phyloP scores from a whole-genome alignment of 2,329 filamentous ascomycete species.

The Penicillium sp. region DNA sequence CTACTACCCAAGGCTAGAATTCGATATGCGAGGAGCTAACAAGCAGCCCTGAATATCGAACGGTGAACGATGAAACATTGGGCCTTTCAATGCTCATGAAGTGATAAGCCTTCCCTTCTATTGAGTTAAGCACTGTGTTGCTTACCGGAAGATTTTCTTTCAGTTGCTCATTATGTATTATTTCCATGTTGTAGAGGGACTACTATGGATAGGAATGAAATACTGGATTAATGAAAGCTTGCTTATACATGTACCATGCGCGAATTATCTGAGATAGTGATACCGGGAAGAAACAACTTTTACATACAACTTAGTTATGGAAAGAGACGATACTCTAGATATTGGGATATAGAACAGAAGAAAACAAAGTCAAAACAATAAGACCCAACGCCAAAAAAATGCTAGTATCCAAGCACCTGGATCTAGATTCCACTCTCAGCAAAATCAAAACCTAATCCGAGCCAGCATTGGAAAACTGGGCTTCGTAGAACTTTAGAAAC shows the following conservation, averaged over 20 bases:
- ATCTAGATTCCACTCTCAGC: not conserved
- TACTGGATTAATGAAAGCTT: not conserved
- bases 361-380: conserved; percentile 5
- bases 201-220: not conserved
- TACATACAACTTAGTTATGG: not conserved
- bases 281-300: not conserved
- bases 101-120: not conserved
- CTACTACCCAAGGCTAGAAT: not conserved
- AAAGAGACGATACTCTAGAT: conserved; percentile 4
- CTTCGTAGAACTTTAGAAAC: conserved; percentile 40
- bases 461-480: conserved; percentile 36
- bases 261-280: not conserved
- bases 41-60: not conserved
- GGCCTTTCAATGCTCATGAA: not conserved
- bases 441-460: conserved; percentile 24
- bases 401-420: conserved; percentile 5
- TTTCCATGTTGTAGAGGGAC: not conserved
- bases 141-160: not conserved
- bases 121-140: not conserved
- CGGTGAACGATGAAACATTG: not conserved
- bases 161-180: not conserved
- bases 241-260: not conserved
- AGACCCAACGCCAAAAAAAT: conserved; percentile 21
- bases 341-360: conserved; percentile 19
- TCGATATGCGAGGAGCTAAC: not conserved